Evolutionary conservation across 2,329 filamentous ascomycete genomes (phyloP).

Genomic region (Diaporthe nobilis): DNA sequence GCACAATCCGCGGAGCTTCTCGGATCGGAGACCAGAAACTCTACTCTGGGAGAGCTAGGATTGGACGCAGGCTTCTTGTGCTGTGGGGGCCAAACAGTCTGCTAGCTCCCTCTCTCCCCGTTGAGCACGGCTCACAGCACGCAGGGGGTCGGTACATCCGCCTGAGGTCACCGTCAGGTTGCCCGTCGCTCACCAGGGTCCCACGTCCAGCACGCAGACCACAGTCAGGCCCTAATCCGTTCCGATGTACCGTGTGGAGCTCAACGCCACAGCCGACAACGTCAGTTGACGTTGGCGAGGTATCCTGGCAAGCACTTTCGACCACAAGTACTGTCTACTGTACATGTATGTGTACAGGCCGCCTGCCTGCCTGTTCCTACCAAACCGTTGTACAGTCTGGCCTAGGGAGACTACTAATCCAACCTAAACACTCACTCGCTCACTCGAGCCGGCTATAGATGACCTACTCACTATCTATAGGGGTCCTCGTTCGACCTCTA

Average conservation of each 20-base stretch:
- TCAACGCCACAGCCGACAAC: background rate
- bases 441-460: background rate
- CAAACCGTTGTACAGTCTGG: background rate
- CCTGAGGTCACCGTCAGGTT: constrained; percentile 19
- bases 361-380: background rate
- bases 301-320: background rate
- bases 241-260: background rate
- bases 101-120: background rate
- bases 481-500: background rate
- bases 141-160: background rate
- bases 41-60: background rate
- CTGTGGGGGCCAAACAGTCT: constrained; percentile 12
- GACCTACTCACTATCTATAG: background rate
- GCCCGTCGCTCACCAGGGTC: constrained; percentile 2
- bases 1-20: background rate
- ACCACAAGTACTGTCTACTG: background rate
- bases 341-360: background rate
- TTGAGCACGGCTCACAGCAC: background rate
- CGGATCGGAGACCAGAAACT: background rate
- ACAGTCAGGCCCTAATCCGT: background rate
- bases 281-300: too few species aligned
- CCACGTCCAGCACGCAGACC: background rate
- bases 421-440: background rate
- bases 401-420: background rate
- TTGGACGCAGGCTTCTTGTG: background rate